Base-by-base conservation (phyloP, 208 protist species). In the Balamuthia mandrillaris region DNA sequence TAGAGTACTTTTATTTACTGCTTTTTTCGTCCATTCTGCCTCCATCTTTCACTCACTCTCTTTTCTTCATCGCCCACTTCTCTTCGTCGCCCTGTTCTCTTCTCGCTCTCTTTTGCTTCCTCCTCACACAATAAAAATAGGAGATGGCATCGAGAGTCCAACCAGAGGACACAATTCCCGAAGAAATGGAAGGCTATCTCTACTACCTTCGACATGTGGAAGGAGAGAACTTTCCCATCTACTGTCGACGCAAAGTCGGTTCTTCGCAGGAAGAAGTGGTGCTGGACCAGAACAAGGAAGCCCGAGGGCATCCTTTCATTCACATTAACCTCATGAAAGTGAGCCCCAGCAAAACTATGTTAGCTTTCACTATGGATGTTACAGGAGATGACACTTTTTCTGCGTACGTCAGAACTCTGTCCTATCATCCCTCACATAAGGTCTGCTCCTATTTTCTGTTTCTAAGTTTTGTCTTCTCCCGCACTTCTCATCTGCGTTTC, bases 281-380 rank as follows among this genome's bases (percentile, higher is more conserved):
- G 61, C 37, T 70, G 61, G 61, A 70, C 37, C 61, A 70, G 61
- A 70, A 70, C 31, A 70, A 70, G 37, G 61, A 70, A 16, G 61
- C 61, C 1, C 24, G 27, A 27, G 18, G 1, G 37, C 61, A 70
- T 27, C 61, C 61, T 2, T 70, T 49, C 61, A 70, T 70, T 18
- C 47, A 39, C 61, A 70, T 70, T 27, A 70, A 70, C 61, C 27
- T 70, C 37, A 33, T 70, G n/a, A 70, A 70, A 39, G 61, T 70
- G n/a, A 49, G 37, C 35, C 21, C 61, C 1, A 39, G 47, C 16
- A 70, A 70, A 16, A 33, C 37, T 18, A 70, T 70, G 61, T 18
- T 70, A 12, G 61, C 61, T 39, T 70, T 70, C 61, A 70, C 61
- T 39, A 70, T 70, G 61, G 61, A 70, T 27, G 47, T 39, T 27